phyloP scores from a whole-genome alignment of 176 grass and related monocot species.

The Cenchrus americanus region DNA sequence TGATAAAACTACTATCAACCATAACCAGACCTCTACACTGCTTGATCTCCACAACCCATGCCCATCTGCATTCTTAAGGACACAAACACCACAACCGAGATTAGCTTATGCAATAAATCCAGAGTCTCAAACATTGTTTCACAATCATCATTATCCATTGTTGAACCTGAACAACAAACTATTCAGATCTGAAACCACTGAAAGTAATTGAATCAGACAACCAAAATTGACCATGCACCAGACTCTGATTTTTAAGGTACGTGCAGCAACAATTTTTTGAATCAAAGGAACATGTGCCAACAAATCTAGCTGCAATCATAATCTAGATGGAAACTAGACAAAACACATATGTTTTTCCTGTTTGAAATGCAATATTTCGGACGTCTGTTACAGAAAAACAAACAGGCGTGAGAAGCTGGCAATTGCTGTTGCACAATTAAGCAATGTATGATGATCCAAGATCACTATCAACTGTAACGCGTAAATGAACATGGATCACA shows the following conservation, averaged over 20 bases:
- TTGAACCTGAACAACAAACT: not conserved
- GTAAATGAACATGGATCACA: no score
- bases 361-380: no score
- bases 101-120: not conserved
- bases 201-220: not conserved
- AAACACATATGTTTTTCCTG: no score
- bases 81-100: not conserved
- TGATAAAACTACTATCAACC: not conserved
- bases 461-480: no score
- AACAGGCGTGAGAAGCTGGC: no score
- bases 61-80: not conserved
- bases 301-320: no score
- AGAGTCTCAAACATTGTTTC: not conserved
- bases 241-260: not conserved
- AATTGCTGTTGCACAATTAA: no score
- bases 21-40: not conserved
- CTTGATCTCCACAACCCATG: not conserved
- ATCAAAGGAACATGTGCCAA: no score
- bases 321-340: no score
- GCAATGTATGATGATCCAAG: no score
- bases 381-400: no score
- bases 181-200: slow-evolving; percentile 4
- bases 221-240: not conserved
- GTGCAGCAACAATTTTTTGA: no score
- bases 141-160: not conserved